Conservation (phyloP, 768 basidiomycete genomes). For the Leccinum rimulosum region DNA sequence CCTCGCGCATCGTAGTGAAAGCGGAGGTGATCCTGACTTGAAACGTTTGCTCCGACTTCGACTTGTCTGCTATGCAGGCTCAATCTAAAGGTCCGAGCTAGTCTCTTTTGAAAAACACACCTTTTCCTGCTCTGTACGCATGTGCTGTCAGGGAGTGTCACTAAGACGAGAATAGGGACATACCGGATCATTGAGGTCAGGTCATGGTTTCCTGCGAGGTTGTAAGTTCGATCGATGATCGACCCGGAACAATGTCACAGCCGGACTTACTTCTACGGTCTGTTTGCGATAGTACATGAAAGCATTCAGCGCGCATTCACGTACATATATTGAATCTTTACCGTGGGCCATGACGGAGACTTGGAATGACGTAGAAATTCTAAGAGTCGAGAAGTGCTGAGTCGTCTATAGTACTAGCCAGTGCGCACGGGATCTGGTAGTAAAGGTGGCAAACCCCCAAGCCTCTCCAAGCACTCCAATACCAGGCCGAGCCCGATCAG, state of each 20-base stretch:
- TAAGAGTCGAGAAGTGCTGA: not conserved
- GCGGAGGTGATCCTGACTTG: constrained; percentile 17
- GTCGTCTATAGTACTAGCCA: not conserved
- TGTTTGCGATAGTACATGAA: not conserved
- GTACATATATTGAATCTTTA: constrained; percentile 6
- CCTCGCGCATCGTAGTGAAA: constrained; percentile 17
- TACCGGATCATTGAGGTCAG: constrained; percentile 13
- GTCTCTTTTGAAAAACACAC: constrained; percentile 2
- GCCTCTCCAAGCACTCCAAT: constrained; percentile 54
- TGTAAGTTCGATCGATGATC: constrained; percentile 1
- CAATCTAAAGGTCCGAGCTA: not conserved
- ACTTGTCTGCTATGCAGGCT: constrained; percentile 6
- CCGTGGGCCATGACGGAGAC: constrained; percentile 16
- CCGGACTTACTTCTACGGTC: constrained; percentile 16
- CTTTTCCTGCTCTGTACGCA: constrained; percentile 12
- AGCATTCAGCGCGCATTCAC: constrained; percentile 5
- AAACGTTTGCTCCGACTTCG: constrained; percentile 20
- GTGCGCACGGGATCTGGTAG: constrained; percentile 6
- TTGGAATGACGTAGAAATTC: not conserved
- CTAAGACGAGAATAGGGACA: not conserved
- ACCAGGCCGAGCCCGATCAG: constrained; percentile 59
- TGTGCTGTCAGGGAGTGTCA: not conserved
- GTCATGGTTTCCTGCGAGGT: constrained; percentile 10
- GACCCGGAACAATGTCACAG: not conserved
- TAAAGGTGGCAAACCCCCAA: constrained; percentile 31